Evolutionary conservation across 139 green algal species (phyloP).

Genomic region (Chlamydomonas asymmetrica): DNA sequence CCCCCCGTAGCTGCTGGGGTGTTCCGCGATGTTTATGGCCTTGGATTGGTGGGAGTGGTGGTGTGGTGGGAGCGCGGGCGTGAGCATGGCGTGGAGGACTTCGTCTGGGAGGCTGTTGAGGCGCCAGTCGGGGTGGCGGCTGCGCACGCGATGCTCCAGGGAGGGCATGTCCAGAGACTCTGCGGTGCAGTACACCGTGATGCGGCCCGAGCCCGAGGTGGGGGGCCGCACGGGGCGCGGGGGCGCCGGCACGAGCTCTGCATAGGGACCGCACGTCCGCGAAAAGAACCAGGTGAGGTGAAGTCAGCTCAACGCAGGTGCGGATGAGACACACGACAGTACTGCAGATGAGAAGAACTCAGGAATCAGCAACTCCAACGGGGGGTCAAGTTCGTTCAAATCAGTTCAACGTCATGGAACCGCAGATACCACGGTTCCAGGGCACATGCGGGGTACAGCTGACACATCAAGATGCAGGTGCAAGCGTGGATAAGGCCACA

Average conservation of each 20-base stretch:
- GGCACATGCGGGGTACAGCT: not conserved
- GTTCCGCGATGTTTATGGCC: not conserved
- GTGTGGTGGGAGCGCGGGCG: not conserved
- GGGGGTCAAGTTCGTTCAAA: not conserved
- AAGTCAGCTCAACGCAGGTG: too few relatives aligned
- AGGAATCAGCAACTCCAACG: not conserved
- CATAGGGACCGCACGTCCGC: not conserved
- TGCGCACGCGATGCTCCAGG: conserved; percentile 16
- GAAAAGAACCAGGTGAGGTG: not conserved
- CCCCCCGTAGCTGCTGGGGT: too few relatives aligned
- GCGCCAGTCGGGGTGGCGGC: conserved; percentile 12
- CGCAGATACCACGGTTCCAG: too few relatives aligned
- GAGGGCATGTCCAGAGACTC: conserved; percentile 51
- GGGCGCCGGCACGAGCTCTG: not conserved
- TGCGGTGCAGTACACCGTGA: conserved; percentile 68
- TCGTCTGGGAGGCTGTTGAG: not conserved
- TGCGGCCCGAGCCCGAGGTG: too few relatives aligned
- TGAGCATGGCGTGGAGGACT: not conserved
- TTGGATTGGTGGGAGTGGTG: not conserved
- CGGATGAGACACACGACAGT: not conserved
- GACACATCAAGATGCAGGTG: not conserved
- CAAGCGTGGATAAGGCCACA: not conserved
- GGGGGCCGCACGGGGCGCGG: not conserved
- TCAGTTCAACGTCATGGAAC: too few relatives aligned
- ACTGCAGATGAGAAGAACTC: not conserved